Percentiles rank a stretch among this genome's conserved stretches.
Conservation (phyloP, 768 basidiomycete species). For the Crassisporium funariophilum region DNA sequence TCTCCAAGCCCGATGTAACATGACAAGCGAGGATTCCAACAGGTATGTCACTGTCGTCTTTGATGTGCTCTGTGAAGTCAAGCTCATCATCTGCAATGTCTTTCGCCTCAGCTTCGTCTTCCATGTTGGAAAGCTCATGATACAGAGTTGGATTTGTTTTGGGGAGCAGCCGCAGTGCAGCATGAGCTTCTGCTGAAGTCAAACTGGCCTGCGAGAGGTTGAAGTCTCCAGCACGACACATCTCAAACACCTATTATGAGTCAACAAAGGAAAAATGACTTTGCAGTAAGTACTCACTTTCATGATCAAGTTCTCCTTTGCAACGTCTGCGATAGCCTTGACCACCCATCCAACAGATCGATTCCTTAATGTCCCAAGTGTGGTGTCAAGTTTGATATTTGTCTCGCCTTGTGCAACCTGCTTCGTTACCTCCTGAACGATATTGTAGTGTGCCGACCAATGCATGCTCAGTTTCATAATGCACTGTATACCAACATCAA, state of each 20-base stretch:
- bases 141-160: conserved; percentile 8
- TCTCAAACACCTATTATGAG: conserved; percentile 21
- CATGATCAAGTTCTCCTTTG: conserved; percentile 25
- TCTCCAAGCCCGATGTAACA: too few relatives aligned
- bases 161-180: conserved; percentile 15
- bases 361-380: conserved; percentile 23
- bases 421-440: conserved; percentile 26
- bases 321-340: conserved; percentile 24
- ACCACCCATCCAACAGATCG: conserved; percentile 29
- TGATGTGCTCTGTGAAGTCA: not conserved
- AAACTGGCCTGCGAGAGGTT: conserved; percentile 25
- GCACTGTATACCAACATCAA: conserved; percentile 36
- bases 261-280: not conserved
- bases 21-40: too few relatives aligned
- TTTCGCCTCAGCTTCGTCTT: not conserved
- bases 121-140: not conserved
- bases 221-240: conserved; percentile 21
- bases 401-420: conserved; percentile 6
- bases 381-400: conserved; percentile 23
- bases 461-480: conserved; percentile 23
- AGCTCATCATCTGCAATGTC: not conserved
- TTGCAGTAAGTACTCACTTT: conserved; percentile 23
- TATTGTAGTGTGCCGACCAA: conserved; percentile 20
- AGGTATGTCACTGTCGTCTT: not conserved
- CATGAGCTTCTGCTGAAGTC: conserved; percentile 16